Evolutionary conservation across 306 rosid genomes (phyloP), one percentile per base, ranked within the genome.

Genomic region (Fragaria nilgerrensis): DNA sequence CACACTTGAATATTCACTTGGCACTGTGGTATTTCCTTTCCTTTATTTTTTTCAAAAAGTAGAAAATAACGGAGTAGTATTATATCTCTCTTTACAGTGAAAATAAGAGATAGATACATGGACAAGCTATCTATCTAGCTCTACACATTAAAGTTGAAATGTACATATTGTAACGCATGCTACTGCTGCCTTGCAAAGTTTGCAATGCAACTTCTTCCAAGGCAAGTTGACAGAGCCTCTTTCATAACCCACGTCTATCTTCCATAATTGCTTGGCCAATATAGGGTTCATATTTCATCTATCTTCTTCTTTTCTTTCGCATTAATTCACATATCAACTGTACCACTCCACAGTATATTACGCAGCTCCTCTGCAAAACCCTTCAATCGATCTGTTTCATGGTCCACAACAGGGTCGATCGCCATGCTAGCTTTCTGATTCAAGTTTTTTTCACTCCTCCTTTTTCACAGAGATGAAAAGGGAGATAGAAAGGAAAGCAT

Each of bases 211-310:
- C 23, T 64, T 25, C 45, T 17, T 17, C 22, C 22, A 43, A 25
- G 56, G 78, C 58, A 74, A 74, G 70, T 27, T 11, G 70, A 17
- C 70, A 43, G 56, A 23, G 70, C 45, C 44, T 22, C 78, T 74
- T 74, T 74, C 78, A 74, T 39, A 43, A 43, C 70, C 70, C 70
- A 23, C 64, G 77, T 58, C 41, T 23, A 74, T 74, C 77, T 58
- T 43, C 43, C 78, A 43, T 55, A 22, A 39, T 47, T 70, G 32
- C 77, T 47, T 74, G 47, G 34, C 27, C 77, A 39, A 74, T 17
- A 22, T 52, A 72, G 64, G 64, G 62, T n/a, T 55, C 62, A n/a
- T 53, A 53, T 53, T 1, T n/a, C n/a, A 2, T 2, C 2, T 20
- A 53, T 16, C 55, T 4, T 19, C 22, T 39, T 1, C 7, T 1